phyloP scores from a whole-genome alignment of 2,329 filamentous ascomycete genomes.

The Amylocarpus encephaloides region DNA sequence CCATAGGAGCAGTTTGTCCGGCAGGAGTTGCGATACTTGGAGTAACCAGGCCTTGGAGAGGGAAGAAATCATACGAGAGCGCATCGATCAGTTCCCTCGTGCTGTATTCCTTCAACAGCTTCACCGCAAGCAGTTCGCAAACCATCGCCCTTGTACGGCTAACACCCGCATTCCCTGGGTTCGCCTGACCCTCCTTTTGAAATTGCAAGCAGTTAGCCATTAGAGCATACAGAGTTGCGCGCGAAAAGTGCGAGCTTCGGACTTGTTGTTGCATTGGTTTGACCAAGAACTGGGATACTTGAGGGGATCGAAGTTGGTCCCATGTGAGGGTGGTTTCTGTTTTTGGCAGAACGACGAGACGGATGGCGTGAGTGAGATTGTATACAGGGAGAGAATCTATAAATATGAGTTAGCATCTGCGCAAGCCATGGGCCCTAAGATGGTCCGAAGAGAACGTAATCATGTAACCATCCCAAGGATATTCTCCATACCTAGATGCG shows the following conservation, averaged over 20 bases:
- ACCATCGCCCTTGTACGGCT: constrained; percentile 81
- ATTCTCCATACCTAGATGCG: constrained; percentile 58
- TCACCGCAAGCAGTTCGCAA: constrained; percentile 84
- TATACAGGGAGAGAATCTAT: constrained; percentile 82
- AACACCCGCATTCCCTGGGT: constrained; percentile 77
- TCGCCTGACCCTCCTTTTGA: constrained; percentile 74
- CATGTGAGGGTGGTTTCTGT: constrained; percentile 90
- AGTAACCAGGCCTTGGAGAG: constrained; percentile 70
- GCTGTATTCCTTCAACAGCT: constrained; percentile 81
- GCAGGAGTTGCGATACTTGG: constrained; percentile 32
- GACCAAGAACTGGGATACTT: constrained; percentile 90
- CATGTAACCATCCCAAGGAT: too few relatives aligned
- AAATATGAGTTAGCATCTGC: neutral
- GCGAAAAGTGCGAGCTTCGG: constrained; percentile 72
- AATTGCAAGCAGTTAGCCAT: constrained; percentile 95
- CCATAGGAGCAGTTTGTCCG: constrained; percentile 27
- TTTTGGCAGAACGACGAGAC: constrained; percentile 72
- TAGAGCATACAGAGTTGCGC: constrained; percentile 80
- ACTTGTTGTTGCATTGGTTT: constrained; percentile 95
- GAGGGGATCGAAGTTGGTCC: constrained; percentile 93
- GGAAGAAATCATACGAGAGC: constrained; percentile 90
- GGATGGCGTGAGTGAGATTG: constrained; percentile 82
- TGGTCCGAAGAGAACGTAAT: neutral
- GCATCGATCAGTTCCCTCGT: constrained; percentile 90
- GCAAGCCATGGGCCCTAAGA: neutral